Evolutionary conservation across 2,329 filamentous ascomycete genomes (phyloP).

Genomic region (Exophiala spinifera): DNA sequence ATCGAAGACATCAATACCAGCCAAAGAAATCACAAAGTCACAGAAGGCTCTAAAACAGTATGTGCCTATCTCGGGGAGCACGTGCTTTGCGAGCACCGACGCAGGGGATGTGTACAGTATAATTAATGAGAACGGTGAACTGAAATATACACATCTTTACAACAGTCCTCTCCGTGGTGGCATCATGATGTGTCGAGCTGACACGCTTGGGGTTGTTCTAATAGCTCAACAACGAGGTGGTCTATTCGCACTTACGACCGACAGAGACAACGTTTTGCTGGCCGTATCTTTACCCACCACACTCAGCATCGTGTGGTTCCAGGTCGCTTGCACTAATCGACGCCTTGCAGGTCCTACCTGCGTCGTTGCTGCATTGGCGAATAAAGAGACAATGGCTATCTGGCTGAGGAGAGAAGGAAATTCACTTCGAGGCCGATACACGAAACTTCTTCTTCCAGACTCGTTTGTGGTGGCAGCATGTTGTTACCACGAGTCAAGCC

Average conservation of each 20-base stretch:
- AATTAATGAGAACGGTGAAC: neutral
- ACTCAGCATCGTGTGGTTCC: conserved; percentile 17
- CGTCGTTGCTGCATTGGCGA: conserved; percentile 11
- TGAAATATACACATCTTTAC: conserved; percentile 2
- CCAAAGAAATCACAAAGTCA: conserved; percentile 14
- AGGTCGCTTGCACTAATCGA: conserved; percentile 1
- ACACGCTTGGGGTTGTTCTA: conserved; percentile 2
- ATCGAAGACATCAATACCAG: conserved; percentile 4
- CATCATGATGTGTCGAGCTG: conserved; percentile 6
- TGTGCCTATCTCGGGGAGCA: conserved; percentile 6
- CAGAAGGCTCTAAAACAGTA: conserved; percentile 21
- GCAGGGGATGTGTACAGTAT: conserved; percentile 19
- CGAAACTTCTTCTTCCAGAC: conserved; percentile 36
- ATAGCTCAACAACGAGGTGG: conserved; percentile 13
- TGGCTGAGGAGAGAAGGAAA: conserved; percentile 9
- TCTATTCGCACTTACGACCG: conserved; percentile 1
- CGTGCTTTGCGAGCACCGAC: conserved; percentile 21
- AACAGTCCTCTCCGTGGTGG: neutral
- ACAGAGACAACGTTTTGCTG: neutral
- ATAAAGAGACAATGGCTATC: conserved; percentile 8
- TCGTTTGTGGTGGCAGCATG: conserved; percentile 54
- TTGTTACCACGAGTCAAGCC: conserved; percentile 20
- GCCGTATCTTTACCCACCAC: neutral
- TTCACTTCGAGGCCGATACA: conserved; percentile 5
- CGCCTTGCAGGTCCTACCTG: neutral